phyloP scores from a whole-genome alignment of 306 rosid genomes.

The Trichosanthes cucumerina region DNA sequence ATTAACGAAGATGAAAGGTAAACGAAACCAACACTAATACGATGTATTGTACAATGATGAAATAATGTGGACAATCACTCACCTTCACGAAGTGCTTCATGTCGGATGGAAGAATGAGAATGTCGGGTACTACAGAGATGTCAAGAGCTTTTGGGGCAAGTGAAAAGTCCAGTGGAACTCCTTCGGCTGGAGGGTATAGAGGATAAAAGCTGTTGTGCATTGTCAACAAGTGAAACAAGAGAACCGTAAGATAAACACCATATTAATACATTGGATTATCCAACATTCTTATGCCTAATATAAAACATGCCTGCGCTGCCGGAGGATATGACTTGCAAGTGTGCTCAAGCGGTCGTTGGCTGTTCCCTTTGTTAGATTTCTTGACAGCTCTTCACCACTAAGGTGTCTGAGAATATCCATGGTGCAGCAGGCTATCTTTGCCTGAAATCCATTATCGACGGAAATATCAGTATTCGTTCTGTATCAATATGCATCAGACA shows the following conservation, averaged over 20 bases:
- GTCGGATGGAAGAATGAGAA: constrained; percentile 88
- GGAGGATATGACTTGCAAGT: constrained; percentile 66
- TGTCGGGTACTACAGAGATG: constrained; percentile 55
- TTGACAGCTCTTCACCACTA: constrained; percentile 89
- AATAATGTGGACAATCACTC: constrained; percentile 4
- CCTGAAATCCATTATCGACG: constrained; percentile 38
- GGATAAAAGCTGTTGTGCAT: constrained; percentile 76
- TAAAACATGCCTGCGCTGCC: constrained; percentile 53
- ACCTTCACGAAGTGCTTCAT: constrained; percentile 82
- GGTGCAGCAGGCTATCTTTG: constrained; percentile 78
- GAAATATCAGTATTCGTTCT: neutral
- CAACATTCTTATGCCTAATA: neutral
- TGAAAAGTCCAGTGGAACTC: constrained; percentile 77
- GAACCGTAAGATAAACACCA: neutral
- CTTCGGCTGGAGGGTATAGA: constrained; percentile 78
- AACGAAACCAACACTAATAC: neutral
- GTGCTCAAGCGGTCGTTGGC: constrained; percentile 76
- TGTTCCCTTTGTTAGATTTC: constrained; percentile 44
- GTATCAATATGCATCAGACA: neutral
- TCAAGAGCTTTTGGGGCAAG: constrained; percentile 76
- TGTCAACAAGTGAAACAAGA: neutral
- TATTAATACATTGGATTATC: neutral
- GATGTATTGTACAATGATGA: neutral
- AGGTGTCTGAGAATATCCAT: constrained; percentile 85
- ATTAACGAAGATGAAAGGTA: neutral